Conservation (phyloP, 2,329 filamentous ascomycete species). For the Trichoderma asperellum region DNA sequence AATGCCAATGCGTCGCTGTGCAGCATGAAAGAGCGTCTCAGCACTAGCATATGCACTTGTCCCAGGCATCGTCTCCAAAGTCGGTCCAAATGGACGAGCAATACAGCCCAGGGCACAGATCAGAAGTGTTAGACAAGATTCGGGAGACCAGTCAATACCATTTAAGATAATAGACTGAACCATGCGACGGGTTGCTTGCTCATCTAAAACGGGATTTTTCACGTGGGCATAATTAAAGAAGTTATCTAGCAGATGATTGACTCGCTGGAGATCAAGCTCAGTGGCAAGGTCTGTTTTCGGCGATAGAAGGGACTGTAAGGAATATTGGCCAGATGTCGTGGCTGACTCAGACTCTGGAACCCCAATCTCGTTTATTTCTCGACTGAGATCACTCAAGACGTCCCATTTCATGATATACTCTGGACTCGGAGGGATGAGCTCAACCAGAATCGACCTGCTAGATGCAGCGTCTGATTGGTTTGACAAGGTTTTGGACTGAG, state of each 20-base stretch:
- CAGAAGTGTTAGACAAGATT: constrained; percentile 1
- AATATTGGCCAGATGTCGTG: neutral
- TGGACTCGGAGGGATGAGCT: neutral
- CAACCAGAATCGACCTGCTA: neutral
- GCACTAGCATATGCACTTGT: no score
- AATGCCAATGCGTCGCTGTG: neutral
- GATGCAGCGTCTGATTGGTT: no score
- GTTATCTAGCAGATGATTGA: neutral
- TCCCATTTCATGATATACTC: neutral
- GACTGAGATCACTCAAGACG: neutral
- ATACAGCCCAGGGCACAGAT: constrained; percentile 9
- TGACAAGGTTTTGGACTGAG: neutral
- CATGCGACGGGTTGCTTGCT: neutral
- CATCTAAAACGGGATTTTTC: neutral
- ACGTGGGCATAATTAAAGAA: neutral
- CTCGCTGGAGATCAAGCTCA: no score
- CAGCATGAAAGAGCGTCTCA: neutral
- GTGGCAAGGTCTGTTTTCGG: neutral
- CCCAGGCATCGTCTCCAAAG: neutral
- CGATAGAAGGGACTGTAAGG: neutral
- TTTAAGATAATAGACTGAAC: neutral
- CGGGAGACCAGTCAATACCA: neutral
- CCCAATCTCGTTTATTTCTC: neutral
- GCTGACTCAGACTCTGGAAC: neutral
- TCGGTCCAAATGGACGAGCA: neutral